Percentiles rank a stretch among this genome's conserved stretches.
Conservation (phyloP, 2,329 filamentous ascomycete genomes). For the Trichoderma atroviride region DNA sequence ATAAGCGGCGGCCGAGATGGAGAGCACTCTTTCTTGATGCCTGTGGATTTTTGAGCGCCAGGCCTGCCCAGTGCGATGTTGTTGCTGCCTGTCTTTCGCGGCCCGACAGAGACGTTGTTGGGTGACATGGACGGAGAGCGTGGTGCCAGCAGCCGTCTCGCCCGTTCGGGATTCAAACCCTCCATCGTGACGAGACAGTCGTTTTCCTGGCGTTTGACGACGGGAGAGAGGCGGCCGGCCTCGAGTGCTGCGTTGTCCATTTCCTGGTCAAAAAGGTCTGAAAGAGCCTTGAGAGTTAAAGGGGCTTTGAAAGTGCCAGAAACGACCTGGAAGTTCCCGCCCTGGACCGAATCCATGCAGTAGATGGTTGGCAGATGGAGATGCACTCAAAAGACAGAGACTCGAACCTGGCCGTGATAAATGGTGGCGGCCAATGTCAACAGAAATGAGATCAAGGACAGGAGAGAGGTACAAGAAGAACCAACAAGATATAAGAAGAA, state of each 20-base stretch:
- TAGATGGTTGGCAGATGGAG: background rate
- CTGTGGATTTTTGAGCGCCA: background rate
- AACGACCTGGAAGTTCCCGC: background rate
- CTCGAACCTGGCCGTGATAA: too few species aligned
- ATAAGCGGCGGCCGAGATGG: background rate
- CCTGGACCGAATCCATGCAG: too few species aligned
- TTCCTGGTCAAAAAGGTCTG: background rate
- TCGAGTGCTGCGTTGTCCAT: background rate
- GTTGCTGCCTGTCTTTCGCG: slow-evolving; percentile 20
- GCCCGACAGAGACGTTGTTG: background rate
- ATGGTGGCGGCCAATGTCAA: background rate
- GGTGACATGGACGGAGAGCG: slow-evolving; percentile 17
- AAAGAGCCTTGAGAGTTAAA: too few species aligned
- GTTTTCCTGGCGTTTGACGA: background rate
- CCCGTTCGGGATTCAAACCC: slow-evolving; percentile 37
- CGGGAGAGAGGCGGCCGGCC: background rate
- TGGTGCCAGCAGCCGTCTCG: slow-evolving; percentile 31
- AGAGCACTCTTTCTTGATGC: background rate
- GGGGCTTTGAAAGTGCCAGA: too few species aligned
- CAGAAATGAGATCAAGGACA: background rate
- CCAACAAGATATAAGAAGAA: background rate
- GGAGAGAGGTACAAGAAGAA: background rate
- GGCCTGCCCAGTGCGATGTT: background rate
- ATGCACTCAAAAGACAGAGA: background rate
- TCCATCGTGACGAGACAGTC: slow-evolving; percentile 3